Base-by-base conservation (phyloP, 1,284 basidiomycete genomes). In the Sphaerobolus stellatus region DNA sequence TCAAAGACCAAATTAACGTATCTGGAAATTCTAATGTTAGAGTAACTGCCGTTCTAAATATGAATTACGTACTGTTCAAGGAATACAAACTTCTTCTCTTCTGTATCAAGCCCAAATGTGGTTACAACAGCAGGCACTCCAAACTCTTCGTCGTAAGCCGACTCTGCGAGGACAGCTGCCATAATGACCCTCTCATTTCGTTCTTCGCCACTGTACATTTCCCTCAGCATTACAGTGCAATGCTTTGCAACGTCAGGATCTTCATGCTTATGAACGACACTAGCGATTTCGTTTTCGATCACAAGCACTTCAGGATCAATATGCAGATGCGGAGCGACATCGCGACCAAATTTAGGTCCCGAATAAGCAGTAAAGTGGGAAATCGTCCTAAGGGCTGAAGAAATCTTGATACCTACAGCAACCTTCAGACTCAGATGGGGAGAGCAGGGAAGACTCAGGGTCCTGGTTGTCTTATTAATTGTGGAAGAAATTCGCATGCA, bases 331-430 rank as follows among this genome's bases (percentile, higher is more conserved):
- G 78, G 75, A 22, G 80, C 65, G 27, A 80, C 63, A 1, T 77
- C 71, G 11, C 63, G 57, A 31, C 78, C 79, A 58, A 81, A 80
- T 6, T 77, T 76, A 27, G 78, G 78, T 4, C 77, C 78, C 58
- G 79, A 75, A 58, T 78, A 68, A n/a, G 79, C 76, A 4, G 78
- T 80, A 56, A 74, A 79, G 58, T 80, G 79, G 31, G 79, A 79
- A 49, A 81, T 79, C 2, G 79, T 81, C 48, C 79, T 69, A 34
- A 80, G 66, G 2, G 77, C 70, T 20, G 79, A 81, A 18, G 79
- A 80, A 51, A 81, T 78, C 57, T 75, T 79, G 52, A 81, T 77
- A 7, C 75, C 76, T 50, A 81, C 70, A 5, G 78, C 69, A 20
- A 80, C 60, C 56, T 81, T 81, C 14, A 81, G 61, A 5, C 77